These are phyloP conservation scores for Paramarasmius palmivorus DNA, from an alignment of 1,284 basidiomycete species.

Conservation along the genomic window DNA sequence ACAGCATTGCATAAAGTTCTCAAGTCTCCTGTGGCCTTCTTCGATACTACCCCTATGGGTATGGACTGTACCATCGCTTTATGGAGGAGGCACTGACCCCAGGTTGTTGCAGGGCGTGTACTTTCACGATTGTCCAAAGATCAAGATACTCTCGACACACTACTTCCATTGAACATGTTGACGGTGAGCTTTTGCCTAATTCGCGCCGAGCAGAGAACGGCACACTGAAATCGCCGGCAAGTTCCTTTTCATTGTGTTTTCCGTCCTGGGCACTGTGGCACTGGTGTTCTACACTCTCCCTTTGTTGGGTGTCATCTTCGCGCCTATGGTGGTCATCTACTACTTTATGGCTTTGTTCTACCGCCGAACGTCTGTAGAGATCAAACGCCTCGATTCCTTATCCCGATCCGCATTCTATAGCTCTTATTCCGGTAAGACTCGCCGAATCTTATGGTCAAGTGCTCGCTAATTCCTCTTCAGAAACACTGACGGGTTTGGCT, in stretches of 20 bases:
- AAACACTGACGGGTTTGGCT: slow-evolving; percentile 15
- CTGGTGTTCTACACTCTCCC: slow-evolving; percentile 67
- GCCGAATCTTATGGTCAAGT: not conserved
- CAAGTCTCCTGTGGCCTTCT: slow-evolving; percentile 59
- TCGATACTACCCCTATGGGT: slow-evolving; percentile 69
- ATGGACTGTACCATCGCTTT: slow-evolving; percentile 26
- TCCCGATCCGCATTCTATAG: slow-evolving; percentile 67
- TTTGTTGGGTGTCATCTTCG: slow-evolving; percentile 59
- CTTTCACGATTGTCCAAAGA: slow-evolving; percentile 47
- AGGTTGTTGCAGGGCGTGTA: slow-evolving; percentile 36
- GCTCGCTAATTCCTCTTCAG: not conserved
- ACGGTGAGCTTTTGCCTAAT: slow-evolving; percentile 5
- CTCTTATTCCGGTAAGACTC: slow-evolving; percentile 30
- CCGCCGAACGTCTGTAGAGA: slow-evolving; percentile 59
- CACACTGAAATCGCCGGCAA: slow-evolving; percentile 17
- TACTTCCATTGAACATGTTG: slow-evolving; percentile 34
- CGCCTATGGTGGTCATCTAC: slow-evolving; percentile 50
- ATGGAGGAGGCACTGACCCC: slow-evolving; percentile 22
- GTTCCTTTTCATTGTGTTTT: slow-evolving; percentile 46
- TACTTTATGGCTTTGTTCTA: slow-evolving; percentile 51
- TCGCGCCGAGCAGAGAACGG: not conserved
- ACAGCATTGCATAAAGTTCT: slow-evolving; percentile 46
- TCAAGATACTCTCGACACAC: slow-evolving; percentile 43
- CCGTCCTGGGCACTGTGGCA: slow-evolving; percentile 53
- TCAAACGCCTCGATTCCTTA: slow-evolving; percentile 70